Evolutionary conservation across 2,329 filamentous ascomycete species (phyloP).

Genomic region (Botryotinia convoluta): DNA sequence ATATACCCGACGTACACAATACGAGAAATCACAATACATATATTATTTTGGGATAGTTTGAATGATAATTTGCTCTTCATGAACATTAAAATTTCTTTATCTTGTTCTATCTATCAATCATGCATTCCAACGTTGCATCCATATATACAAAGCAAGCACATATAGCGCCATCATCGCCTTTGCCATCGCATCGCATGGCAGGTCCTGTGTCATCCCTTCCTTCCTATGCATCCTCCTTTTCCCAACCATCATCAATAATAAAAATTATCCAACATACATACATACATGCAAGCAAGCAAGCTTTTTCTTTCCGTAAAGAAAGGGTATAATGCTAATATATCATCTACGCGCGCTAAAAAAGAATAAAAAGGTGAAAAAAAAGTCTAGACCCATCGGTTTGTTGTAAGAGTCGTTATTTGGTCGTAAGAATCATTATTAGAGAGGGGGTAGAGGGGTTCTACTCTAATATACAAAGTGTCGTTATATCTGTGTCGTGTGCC

Average conservation of each 20-base stretch:
- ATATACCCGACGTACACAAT: neutral
- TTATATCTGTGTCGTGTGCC: neutral
- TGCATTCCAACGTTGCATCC: neutral
- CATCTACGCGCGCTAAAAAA: neutral
- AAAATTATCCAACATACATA: slow-evolving; percentile 13
- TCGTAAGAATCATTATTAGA: slow-evolving; percentile 8
- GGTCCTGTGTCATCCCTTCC: slow-evolving; percentile 1
- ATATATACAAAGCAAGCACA: slow-evolving; percentile 9
- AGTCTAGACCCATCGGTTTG: neutral
- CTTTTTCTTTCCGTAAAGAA: slow-evolving; percentile 18
- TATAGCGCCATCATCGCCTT: neutral
- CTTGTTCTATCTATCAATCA: neutral
- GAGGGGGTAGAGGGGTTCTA: neutral
- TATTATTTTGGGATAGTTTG: neutral
- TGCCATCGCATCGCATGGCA: neutral
- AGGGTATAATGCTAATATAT: slow-evolving; percentile 22
- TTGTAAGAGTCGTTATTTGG: neutral
- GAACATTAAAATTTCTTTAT: neutral
- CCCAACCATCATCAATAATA: slow-evolving; percentile 4
- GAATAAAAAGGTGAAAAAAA: neutral
- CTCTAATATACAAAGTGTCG: neutral
- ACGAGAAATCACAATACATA: neutral
- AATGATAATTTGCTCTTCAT: neutral
- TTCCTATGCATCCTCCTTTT: neutral
- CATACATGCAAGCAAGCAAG: neutral